Evolutionary conservation across 176 grass and related monocot species (phyloP).

Genomic region (Pontederia paniculata): DNA sequence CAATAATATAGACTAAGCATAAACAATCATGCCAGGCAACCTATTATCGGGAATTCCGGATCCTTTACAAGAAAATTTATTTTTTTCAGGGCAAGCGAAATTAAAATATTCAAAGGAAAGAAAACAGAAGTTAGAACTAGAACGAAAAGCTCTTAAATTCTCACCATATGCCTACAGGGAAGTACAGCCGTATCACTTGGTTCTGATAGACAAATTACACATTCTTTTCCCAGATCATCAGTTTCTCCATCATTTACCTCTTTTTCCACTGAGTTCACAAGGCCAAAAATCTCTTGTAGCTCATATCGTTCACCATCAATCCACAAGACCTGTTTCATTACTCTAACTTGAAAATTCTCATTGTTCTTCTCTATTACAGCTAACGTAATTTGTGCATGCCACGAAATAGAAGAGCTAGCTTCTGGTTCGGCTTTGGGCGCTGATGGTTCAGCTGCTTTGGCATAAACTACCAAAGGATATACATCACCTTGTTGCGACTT

Average conservation of each 20-base stretch:
- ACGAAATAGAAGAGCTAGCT: constrained; percentile 10
- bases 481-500: constrained; percentile 38
- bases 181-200: constrained; percentile 75
- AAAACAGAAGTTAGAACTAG: neutral
- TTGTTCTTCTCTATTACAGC: constrained; percentile 69
- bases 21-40: neutral
- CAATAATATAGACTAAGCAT: neutral
- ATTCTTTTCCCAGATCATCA: constrained; percentile 69
- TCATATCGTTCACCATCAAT: constrained; percentile 59
- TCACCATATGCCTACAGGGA: constrained; percentile 95
- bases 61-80: too few relatives aligned
- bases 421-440: constrained; percentile 9
- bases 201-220: constrained; percentile 94
- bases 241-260: constrained; percentile 33
- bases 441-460: constrained; percentile 38
- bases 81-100: too few relatives aligned
- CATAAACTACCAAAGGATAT: constrained; percentile 71
- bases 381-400: constrained; percentile 77
- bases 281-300: constrained; percentile 79
- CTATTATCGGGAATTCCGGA: too few relatives aligned
- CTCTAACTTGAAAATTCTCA: constrained; percentile 56
- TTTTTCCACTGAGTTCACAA: constrained; percentile 43
- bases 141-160: constrained; percentile 4
- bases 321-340: constrained; percentile 86
- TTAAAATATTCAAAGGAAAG: neutral